Base-by-base conservation (phyloP, 495 filamentous ascomycete species). In the Neurospora cerealis region DNA sequence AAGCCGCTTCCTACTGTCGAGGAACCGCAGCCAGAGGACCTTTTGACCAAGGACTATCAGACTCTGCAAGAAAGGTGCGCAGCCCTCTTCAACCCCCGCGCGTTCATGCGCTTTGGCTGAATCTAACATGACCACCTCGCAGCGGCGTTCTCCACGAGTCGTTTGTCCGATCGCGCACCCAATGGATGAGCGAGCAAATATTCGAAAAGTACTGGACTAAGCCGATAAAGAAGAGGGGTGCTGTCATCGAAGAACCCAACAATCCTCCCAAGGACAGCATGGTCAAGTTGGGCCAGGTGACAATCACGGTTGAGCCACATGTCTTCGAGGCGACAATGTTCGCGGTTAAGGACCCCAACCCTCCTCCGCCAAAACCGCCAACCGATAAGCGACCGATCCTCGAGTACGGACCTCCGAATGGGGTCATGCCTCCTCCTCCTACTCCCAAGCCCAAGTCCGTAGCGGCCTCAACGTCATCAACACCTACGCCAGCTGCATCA, bases 131-230 rank as follows among this genome's bases (percentile, higher is more conserved):
- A 5, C 5, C 19, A 39, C 38, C 2, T n/a, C 13, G 11, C 74
- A 98, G 95, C 81, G 93, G 92, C 70, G 92, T 99, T 8, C 86
- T 98, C 69, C 86, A 91, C 70, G 89, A 93, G 71, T 95, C 96
- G 5, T 86, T 99, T 21, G 85, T 91, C 69, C 89, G 93, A 70
- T 98, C 96, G 69, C 93, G 93, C 72, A 88, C 91, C 76, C 92
- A 90, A 88, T 98, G 96, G 96, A 87, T 94, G 10, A 90, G 86
- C 76, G 94, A 97, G 75, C 91, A 92, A 21, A 90, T 97, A 42
- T 93, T 99, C 74, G 94, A 96, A 74, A 92, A 92, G 76, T 98
- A 96, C 81, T 98, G 95, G 91, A 91, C 91, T 13, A 97, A 98
- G 77, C 94, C 94, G 7, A 87, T 89, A 72, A 97, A 95, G 84